phyloP scores from a whole-genome alignment of 805 yeast genomes.

The Metschnikowia proteae region DNA sequence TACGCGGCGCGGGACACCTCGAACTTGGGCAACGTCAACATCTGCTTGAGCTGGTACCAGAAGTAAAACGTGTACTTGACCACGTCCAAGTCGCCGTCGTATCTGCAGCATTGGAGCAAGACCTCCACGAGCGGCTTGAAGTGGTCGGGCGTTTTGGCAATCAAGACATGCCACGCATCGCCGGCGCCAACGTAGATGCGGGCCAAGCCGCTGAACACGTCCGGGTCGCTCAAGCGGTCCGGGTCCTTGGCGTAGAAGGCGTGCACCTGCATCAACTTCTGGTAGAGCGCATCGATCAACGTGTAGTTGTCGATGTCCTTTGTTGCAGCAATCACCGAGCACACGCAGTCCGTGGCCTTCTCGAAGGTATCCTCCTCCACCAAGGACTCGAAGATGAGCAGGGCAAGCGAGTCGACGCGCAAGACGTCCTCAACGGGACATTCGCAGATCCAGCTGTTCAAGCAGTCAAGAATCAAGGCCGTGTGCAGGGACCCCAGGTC shows the following conservation, averaged over 20 bases:
- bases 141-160: constrained; percentile 65
- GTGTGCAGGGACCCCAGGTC: constrained; percentile 16
- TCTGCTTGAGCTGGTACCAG: constrained; percentile 80
- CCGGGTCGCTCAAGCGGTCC: constrained; percentile 53
- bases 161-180: constrained; percentile 88
- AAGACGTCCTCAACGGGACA: constrained; percentile 71
- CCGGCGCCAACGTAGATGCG: constrained; percentile 88
- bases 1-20: constrained; percentile 48
- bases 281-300: constrained; percentile 62
- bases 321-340: constrained; percentile 77
- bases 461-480: constrained; percentile 62
- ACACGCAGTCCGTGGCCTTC: constrained; percentile 80
- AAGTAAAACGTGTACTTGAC: constrained; percentile 88
- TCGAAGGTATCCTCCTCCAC: constrained; percentile 74
- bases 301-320: constrained; percentile 64
- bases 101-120: constrained; percentile 64
- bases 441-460: constrained; percentile 89
- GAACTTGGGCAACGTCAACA: constrained; percentile 58
- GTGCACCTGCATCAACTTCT: constrained; percentile 61
- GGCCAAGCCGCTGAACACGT: constrained; percentile 63
- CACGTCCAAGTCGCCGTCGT: constrained; percentile 81
- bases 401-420: constrained; percentile 57
- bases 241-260: constrained; percentile 31
- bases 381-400: constrained; percentile 56
- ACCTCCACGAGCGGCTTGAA: constrained; percentile 74